phyloP scores from a whole-genome alignment of 768 basidiomycete species.

The Macrolepiota dolichaula region DNA sequence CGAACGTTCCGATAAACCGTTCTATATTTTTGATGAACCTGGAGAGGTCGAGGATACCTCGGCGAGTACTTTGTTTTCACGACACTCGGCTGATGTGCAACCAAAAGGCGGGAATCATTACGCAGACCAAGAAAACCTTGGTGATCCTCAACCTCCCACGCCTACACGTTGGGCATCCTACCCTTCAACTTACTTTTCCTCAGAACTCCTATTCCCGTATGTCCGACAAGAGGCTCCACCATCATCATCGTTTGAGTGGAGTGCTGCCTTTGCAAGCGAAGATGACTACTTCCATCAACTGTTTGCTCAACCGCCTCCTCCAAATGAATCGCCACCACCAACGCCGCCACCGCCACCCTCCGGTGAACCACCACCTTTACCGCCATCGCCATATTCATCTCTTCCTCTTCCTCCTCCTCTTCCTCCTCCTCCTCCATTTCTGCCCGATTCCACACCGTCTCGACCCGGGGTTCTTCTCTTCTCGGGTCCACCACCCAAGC shows the following conservation, averaged over 20 bases:
- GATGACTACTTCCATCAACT: slow-evolving; percentile 32
- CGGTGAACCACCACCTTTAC: slow-evolving; percentile 32
- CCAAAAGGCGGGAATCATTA: not conserved
- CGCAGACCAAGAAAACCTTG: not conserved
- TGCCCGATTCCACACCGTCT: slow-evolving; percentile 15
- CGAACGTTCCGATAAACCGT: slow-evolving; percentile 21
- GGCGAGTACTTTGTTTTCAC: slow-evolving; percentile 16
- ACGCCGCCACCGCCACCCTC: slow-evolving; percentile 30
- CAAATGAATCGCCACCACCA: slow-evolving; percentile 33
- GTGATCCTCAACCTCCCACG: not conserved
- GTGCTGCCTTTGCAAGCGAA: slow-evolving; percentile 16
- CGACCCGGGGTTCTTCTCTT: slow-evolving; percentile 2
- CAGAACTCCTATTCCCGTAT: slow-evolving; percentile 51
- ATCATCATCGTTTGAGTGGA: slow-evolving; percentile 18
- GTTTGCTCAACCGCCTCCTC: slow-evolving; percentile 17
- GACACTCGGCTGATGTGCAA: not conserved
- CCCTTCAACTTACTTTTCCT: slow-evolving; percentile 57
- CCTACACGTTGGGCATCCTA: slow-evolving; percentile 60
- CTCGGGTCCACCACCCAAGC: not conserved
- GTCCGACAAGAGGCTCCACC: slow-evolving; percentile 34
- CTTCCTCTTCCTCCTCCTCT: slow-evolving; percentile 12
- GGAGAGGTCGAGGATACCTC: slow-evolving; percentile 36
- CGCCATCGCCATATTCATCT: slow-evolving; percentile 11
- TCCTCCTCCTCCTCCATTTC: slow-evolving; percentile 14
- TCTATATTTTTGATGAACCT: slow-evolving; percentile 30